These are phyloP conservation scores for Tetrapisispora pingtungensis DNA, from an alignment of 805 yeast species.

Conservation along the genomic window DNA sequence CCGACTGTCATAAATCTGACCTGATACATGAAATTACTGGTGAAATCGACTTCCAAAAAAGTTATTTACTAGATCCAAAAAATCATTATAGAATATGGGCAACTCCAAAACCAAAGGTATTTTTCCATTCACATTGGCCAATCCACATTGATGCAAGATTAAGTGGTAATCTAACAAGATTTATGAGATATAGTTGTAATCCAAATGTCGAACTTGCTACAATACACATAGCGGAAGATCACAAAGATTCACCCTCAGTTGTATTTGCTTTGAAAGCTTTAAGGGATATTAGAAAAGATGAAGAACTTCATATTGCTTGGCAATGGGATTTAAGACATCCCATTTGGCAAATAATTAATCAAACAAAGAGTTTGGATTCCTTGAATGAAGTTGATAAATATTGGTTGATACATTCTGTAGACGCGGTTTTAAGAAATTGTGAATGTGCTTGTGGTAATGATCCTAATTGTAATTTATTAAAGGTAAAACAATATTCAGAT, in stretches of 20 bases:
- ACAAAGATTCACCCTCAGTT: slow-evolving; percentile 29
- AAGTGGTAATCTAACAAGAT: slow-evolving; percentile 72
- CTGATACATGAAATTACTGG: slow-evolving; percentile 60
- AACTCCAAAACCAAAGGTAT: slow-evolving; percentile 49
- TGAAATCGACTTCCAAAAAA: slow-evolving; percentile 54
- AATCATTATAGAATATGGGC: slow-evolving; percentile 76
- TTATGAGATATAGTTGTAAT: slow-evolving; percentile 61
- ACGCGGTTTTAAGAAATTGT: slow-evolving; percentile 47
- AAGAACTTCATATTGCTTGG: slow-evolving; percentile 76
- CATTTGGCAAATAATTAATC: slow-evolving; percentile 42
- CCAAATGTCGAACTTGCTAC: slow-evolving; percentile 65
- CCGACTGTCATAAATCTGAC: slow-evolving; percentile 36
- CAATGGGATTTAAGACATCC: slow-evolving; percentile 82
- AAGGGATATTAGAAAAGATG: slow-evolving; percentile 47
- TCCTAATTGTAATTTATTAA: slow-evolving; percentile 47
- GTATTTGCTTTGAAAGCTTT: slow-evolving; percentile 50
- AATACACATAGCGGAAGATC: slow-evolving; percentile 25
- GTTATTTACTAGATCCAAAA: slow-evolving; percentile 51
- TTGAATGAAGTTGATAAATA: slow-evolving; percentile 44
- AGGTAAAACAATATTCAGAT: slow-evolving; percentile 54
- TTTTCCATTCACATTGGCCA: slow-evolving; percentile 48
- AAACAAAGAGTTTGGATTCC: slow-evolving; percentile 42
- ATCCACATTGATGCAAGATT: slow-evolving; percentile 71
- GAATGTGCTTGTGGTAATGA: slow-evolving; percentile 47
- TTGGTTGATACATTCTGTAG: slow-evolving; percentile 49